Percentiles rank a stretch among this genome's conserved stretches.
These are phyloP conservation scores for Phyllosticta citribraziliensis DNA, from an alignment of 2,329 filamentous ascomycete genomes.

Conservation along the genomic window DNA sequence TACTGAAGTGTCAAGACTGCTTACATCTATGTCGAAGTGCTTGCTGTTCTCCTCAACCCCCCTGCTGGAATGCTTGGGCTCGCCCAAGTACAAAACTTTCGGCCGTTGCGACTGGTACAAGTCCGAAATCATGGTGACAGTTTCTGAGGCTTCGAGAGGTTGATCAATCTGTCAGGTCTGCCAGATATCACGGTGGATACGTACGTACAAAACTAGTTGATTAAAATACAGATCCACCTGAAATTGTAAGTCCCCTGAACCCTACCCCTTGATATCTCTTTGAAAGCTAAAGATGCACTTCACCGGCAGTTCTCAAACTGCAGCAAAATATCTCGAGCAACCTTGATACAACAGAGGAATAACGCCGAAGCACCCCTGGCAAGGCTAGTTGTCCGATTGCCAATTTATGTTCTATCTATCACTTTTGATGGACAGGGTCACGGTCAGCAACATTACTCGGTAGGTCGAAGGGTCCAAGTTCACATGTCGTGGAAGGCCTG, in stretches of 20 bases:
- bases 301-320: neutral
- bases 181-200: neutral
- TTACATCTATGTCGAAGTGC: constrained; percentile 1
- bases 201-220: neutral
- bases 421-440: neutral
- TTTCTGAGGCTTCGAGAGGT: neutral
- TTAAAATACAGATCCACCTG: neutral
- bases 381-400: neutral
- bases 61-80: neutral
- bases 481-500: neutral
- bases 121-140: neutral
- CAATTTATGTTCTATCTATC: neutral
- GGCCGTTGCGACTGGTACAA: neutral
- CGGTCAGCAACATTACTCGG: neutral
- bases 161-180: neutral
- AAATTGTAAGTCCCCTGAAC: neutral
- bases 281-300: neutral
- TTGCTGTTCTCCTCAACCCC: neutral
- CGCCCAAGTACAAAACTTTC: constrained; percentile 1
- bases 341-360: neutral
- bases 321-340: neutral
- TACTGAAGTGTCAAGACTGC: neutral
- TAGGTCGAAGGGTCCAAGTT: neutral
- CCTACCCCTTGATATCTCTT: neutral
- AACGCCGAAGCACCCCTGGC: neutral